A percentile compares a stretch with the other conserved stretches of the same genome.
phyloP scores from a whole-genome alignment of 2,329 filamentous ascomycete species.

The Raffaelea arxii region DNA sequence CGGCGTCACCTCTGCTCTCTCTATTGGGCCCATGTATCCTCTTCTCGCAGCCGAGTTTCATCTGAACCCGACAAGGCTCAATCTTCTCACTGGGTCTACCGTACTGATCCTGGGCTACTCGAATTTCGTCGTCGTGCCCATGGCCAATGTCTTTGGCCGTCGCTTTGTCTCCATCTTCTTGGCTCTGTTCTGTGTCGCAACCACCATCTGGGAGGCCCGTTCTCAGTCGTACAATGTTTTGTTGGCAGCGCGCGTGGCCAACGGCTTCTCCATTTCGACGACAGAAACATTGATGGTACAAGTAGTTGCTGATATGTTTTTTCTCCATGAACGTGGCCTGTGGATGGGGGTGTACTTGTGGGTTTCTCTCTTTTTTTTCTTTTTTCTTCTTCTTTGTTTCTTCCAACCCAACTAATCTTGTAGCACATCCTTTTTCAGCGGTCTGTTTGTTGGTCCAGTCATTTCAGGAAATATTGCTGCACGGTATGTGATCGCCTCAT shows the following conservation, averaged over 20 bases:
- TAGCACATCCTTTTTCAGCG: conserved; percentile 13
- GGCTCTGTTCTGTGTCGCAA: conserved; percentile 26
- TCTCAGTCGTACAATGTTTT: conserved; percentile 47
- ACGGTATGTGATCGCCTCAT: conserved; percentile 10
- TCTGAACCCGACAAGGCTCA: conserved; percentile 12
- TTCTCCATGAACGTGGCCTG: conserved; percentile 50
- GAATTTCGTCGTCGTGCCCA: conserved; percentile 36
- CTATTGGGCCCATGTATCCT: conserved; percentile 35
- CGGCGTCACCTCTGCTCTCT: conserved; percentile 33
- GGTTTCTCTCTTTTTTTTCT: not conserved
- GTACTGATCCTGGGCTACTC: conserved; percentile 33
- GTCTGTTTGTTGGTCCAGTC: conserved; percentile 12
- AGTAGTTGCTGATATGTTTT: conserved; percentile 54
- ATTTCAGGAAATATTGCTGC: conserved; percentile 9
- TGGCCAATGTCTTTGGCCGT: conserved; percentile 33
- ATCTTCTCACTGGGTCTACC: conserved; percentile 29
- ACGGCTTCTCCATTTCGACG: conserved; percentile 49
- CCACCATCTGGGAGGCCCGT: conserved; percentile 38
- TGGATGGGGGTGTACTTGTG: conserved; percentile 19
- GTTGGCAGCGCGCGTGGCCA: conserved; percentile 50
- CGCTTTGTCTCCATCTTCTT: conserved; percentile 31
- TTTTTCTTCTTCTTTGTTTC: not conserved
- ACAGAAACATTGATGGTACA: conserved; percentile 49
- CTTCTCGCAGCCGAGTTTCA: conserved; percentile 21
- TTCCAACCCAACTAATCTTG: not conserved